phyloP scores from a whole-genome alignment of 2,329 filamentous ascomycete species.

The Trichoderma oligosporum region DNA sequence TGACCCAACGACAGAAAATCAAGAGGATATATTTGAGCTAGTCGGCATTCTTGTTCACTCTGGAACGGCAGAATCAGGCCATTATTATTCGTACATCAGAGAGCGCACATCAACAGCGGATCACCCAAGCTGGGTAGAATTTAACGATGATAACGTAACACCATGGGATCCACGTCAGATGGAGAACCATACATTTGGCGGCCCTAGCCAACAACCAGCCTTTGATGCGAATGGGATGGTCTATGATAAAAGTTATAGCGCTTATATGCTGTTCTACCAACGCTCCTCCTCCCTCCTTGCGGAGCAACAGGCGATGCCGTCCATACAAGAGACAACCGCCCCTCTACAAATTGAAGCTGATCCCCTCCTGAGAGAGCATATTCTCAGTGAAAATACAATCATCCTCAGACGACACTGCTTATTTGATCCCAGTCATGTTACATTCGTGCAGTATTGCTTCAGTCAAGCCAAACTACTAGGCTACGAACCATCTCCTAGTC shows the following conservation, averaged over 20 bases:
- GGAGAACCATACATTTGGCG: constrained; percentile 76
- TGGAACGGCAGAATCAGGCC: constrained; percentile 87
- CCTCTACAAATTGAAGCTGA: constrained; percentile 45
- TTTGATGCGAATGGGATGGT: constrained; percentile 44
- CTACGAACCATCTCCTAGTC: constrained; percentile 19
- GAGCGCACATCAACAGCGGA: constrained; percentile 60
- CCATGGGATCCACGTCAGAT: constrained; percentile 71
- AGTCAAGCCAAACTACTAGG: constrained; percentile 50
- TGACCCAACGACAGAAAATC: constrained; percentile 50
- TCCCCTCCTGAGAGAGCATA: constrained; percentile 50
- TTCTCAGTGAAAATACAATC: constrained; percentile 67
- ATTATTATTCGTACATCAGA: constrained; percentile 95
- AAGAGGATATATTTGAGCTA: constrained; percentile 80
- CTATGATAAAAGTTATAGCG: constrained; percentile 73
- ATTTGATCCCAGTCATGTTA: constrained; percentile 67
- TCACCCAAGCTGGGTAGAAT: constrained; percentile 71
- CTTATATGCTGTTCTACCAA: constrained; percentile 98
- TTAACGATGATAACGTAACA: constrained; percentile 84
- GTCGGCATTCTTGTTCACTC: constrained; percentile 94
- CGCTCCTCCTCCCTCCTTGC: constrained; percentile 62
- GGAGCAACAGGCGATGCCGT: constrained; percentile 45
- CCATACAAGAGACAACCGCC: constrained; percentile 29
- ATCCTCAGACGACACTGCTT: constrained; percentile 75
- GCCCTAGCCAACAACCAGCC: constrained; percentile 52
- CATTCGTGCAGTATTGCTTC: constrained; percentile 63